Evolutionary conservation across 768 basidiomycete genomes (phyloP).

Genomic region (Basidioascus undulatus): DNA sequence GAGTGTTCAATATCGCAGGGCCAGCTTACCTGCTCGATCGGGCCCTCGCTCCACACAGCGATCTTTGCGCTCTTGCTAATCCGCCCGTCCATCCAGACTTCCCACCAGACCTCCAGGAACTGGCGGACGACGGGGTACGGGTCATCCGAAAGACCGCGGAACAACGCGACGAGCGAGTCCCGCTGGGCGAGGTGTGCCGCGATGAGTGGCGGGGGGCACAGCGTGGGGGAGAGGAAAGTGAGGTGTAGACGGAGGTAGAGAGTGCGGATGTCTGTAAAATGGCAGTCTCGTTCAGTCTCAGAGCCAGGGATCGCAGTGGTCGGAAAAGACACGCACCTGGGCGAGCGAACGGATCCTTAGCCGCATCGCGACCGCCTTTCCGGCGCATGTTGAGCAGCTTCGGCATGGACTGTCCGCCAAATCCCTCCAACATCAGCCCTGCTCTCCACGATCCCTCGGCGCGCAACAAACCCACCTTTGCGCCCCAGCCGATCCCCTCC

Average conservation of each 20-base stretch:
- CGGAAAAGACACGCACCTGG: no score
- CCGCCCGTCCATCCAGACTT: conserved; percentile 50
- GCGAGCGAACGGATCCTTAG: no score
- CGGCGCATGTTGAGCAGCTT: no score
- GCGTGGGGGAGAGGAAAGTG: conserved; percentile 43
- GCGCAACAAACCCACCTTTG: no score
- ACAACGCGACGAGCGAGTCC: conserved; percentile 34
- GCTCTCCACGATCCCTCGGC: no score
- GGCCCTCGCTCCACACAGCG: conserved; percentile 39
- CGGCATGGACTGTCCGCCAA: no score
- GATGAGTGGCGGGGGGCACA: conserved; percentile 26
- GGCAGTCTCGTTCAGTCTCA: conserved; percentile 3
- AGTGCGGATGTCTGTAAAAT: conserved; percentile 62
- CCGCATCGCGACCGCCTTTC: no score
- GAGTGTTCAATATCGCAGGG: neutral
- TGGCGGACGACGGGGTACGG: conserved; percentile 31
- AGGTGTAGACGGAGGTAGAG: conserved; percentile 44
- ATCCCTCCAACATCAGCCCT: no score
- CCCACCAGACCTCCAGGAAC: conserved; percentile 50
- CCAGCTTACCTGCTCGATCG: conserved; percentile 37
- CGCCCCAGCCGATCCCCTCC: no score
- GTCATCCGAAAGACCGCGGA: conserved; percentile 44
- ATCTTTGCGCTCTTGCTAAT: conserved; percentile 48
- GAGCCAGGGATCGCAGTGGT: no score
- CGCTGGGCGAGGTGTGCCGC: conserved; percentile 45